phyloP scores from a whole-genome alignment of 2,329 filamentous ascomycete genomes.

The Cadophora luteo-olivacea region DNA sequence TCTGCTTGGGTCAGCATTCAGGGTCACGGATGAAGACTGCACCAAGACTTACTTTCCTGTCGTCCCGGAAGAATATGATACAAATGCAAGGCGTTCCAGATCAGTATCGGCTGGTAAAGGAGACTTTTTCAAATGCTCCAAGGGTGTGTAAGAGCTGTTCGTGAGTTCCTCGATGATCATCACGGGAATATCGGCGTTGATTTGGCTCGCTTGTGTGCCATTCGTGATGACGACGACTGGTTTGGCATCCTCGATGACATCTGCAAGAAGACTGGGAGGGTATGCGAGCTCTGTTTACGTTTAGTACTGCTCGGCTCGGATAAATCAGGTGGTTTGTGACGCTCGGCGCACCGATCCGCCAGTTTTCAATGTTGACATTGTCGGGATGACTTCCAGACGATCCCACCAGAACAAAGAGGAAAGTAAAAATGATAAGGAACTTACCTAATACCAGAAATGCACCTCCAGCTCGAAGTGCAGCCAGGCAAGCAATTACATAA shows the following conservation, averaged over 20 bases:
- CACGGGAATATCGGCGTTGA: constrained; percentile 67
- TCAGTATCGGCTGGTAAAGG: constrained; percentile 69
- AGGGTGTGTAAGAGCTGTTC: constrained; percentile 31
- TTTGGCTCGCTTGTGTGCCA: constrained; percentile 66
- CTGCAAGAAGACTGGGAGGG: constrained; percentile 73
- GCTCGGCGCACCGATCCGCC: background rate
- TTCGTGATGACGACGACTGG: constrained; percentile 76
- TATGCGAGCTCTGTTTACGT: constrained; percentile 70
- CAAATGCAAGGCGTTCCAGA: constrained; percentile 76
- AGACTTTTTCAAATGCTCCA: constrained; percentile 47
- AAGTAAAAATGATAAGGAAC: background rate
- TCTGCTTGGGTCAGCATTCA: background rate
- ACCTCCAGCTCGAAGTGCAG: constrained; percentile 78
- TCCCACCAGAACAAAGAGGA: too few relatives aligned
- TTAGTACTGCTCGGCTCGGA: background rate
- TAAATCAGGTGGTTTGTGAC: background rate
- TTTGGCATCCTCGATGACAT: constrained; percentile 78
- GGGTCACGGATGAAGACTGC: background rate
- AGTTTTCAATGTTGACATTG: background rate
- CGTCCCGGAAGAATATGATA: constrained; percentile 87
- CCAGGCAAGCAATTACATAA: constrained; percentile 80
- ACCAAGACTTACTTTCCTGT: constrained; percentile 60
- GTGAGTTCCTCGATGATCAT: constrained; percentile 65
- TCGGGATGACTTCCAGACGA: background rate
- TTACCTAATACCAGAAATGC: constrained; percentile 73